Evolutionary conservation across 2,329 filamentous ascomycete species (phyloP).

Genomic region (Penicillium brasilianum): DNA sequence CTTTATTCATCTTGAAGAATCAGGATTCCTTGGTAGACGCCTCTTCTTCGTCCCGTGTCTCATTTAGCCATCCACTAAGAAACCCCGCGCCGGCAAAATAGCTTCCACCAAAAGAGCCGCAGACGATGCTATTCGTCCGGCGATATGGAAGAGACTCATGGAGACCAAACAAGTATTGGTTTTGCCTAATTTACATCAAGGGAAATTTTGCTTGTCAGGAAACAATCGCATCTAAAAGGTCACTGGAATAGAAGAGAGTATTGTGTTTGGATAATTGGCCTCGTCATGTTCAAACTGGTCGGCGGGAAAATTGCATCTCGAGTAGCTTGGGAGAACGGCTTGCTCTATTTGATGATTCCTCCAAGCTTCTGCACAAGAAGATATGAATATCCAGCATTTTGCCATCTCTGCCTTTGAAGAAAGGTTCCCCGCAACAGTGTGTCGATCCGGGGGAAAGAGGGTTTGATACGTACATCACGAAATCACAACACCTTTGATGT

Average conservation of each 20-base stretch:
- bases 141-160: background rate
- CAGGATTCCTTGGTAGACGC: background rate
- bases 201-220: background rate
- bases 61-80: constrained; percentile 12
- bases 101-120: constrained; percentile 14
- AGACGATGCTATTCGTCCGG: constrained; percentile 7
- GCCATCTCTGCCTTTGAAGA: too few relatives aligned
- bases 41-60: background rate
- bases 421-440: background rate
- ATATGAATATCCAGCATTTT: background rate
- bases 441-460: background rate
- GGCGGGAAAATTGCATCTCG: background rate
- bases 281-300: background rate
- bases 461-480: background rate
- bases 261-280: background rate
- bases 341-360: background rate
- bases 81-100: constrained; percentile 24
- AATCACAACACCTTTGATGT: background rate
- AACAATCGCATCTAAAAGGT: background rate
- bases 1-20: background rate
- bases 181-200: constrained; percentile 1
- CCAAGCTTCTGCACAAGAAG: background rate
- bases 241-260: background rate
- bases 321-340: background rate
- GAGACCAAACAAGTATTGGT: too few relatives aligned